Base-by-base conservation (phyloP, 352 stramenopile species). In the Globisporangium barbulae region DNA sequence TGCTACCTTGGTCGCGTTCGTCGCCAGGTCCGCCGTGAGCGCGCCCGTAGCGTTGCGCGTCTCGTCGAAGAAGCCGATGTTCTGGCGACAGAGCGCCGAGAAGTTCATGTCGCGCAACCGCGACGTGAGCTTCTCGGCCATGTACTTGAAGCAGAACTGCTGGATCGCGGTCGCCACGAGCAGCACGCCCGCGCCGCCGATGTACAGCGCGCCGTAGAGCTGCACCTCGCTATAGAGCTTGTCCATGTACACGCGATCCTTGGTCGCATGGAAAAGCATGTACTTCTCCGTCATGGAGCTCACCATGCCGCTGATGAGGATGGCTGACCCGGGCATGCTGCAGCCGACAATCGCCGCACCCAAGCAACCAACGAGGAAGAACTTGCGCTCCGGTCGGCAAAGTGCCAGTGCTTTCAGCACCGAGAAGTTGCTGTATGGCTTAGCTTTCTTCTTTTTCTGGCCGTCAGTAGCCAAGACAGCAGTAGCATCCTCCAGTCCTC, bases 51-150 rank as follows among this genome's bases (percentile, higher is more conserved):
- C 70, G 60, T 96, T 71, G n/a, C 75, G 39, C 12, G 74, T 64
- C 0, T 66, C 61, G 56, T 96, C 88, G 44, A 96, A 96, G 65
- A 87, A 97, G 0, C 71, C 61, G 49, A 95, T 63, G 10, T 76
- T 70, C 41, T 88, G 79, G 3, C 69, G 73, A 28, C 79, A 57
- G 0, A 88, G 60, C 5, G 80, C 80, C 13, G 54, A 63, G 49
- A 89, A 85, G 52, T 88, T 73, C 25, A 89, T 37, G 39, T 77
- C 69, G 12, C 74, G 71, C 49, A 86, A 68, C 0, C 74, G 65
- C 1, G 76, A 84, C 45, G 72, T 71, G 44, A 85, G 66, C n/a
- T 81, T 81, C 49, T 88, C 78, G n/a, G 70, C 68, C 33, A 79
- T 79, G 31, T 78, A 71, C 54, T 78, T 74, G 52, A 88, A 74